phyloP scores from a whole-genome alignment of 2,329 filamentous ascomycete species.

The Blastomyces parvus region DNA sequence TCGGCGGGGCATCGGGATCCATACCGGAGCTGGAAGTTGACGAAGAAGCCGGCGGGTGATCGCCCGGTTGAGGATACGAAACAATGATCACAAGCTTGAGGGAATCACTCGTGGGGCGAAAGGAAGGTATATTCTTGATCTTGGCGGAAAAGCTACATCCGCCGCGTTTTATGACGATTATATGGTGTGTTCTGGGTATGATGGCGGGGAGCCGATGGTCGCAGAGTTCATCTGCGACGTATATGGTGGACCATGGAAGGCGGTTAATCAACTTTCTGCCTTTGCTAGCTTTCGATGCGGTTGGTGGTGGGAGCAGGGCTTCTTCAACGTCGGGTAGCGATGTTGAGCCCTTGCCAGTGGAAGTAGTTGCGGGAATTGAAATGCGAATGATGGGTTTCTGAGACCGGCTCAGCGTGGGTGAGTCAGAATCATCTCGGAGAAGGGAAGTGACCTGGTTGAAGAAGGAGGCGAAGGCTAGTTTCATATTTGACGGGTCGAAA shows the following conservation, averaged over 20 bases:
- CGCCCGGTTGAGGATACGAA: slow-evolving; percentile 32
- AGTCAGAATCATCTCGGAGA: slow-evolving; percentile 36
- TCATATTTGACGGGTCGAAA: slow-evolving; percentile 25
- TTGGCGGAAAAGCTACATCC: slow-evolving; percentile 79
- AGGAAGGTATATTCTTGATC: slow-evolving; percentile 72
- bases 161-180: slow-evolving; percentile 74
- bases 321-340: slow-evolving; percentile 59
- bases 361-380: slow-evolving; percentile 40
- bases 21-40: slow-evolving; percentile 12
- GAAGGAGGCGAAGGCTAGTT: slow-evolving; percentile 38
- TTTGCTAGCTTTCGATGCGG: slow-evolving; percentile 14
- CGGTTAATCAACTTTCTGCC: slow-evolving; percentile 35
- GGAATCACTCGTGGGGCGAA: slow-evolving; percentile 49
- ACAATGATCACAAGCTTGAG: slow-evolving; percentile 60
- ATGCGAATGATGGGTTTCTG: slow-evolving; percentile 29
- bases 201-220: slow-evolving; percentile 44
- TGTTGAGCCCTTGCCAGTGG: slow-evolving; percentile 50
- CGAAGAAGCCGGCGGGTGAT: slow-evolving; percentile 13
- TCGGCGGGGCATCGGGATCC: slow-evolving; percentile 19
- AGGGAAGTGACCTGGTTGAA: slow-evolving; percentile 44
- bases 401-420: slow-evolving; percentile 22
- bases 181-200: slow-evolving; percentile 52
- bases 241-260: slow-evolving; percentile 61
- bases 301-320: slow-evolving; percentile 31
- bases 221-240: slow-evolving; percentile 61